Conservation (phyloP, 1,284 basidiomycete species). For the Wolfiporia cocos region DNA sequence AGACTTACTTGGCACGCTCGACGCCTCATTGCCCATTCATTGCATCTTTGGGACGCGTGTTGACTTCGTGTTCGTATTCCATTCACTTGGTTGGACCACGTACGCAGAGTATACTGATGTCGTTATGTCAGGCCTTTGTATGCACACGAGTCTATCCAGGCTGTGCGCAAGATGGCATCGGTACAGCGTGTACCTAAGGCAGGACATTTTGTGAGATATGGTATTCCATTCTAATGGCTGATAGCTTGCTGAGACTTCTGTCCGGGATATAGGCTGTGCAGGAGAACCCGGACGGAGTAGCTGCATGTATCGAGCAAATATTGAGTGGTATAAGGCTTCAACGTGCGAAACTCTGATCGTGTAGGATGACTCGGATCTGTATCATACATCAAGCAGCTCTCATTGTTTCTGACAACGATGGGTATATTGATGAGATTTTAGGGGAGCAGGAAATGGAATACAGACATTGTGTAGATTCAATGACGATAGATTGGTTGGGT, state of each 20-base stretch:
- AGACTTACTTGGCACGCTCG: slow-evolving; percentile 1
- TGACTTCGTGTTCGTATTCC: not conserved
- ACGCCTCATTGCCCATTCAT: not conserved
- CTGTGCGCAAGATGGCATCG: slow-evolving; percentile 1
- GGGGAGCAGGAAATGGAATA: no score
- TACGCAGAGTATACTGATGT: not conserved
- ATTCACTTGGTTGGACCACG: not conserved
- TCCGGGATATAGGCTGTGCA: not conserved
- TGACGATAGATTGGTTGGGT: no score
- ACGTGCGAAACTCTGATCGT: not conserved
- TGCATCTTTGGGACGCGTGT: not conserved
- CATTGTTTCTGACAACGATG: no score
- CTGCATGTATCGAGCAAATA: not conserved
- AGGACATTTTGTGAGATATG: not conserved
- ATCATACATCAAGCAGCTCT: no score
- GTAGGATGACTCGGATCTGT: no score
- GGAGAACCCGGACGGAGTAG: slow-evolving; percentile 1
- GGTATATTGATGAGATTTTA: no score
- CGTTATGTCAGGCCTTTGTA: not conserved
- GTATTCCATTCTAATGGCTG: not conserved
- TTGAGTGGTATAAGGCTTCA: not conserved
- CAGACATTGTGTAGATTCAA: no score
- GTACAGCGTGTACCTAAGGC: not conserved
- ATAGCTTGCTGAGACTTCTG: not conserved
- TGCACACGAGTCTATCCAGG: not conserved